Base-by-base conservation (phyloP, 2,329 filamentous ascomycete genomes). In the Diaporthe citri region DNA sequence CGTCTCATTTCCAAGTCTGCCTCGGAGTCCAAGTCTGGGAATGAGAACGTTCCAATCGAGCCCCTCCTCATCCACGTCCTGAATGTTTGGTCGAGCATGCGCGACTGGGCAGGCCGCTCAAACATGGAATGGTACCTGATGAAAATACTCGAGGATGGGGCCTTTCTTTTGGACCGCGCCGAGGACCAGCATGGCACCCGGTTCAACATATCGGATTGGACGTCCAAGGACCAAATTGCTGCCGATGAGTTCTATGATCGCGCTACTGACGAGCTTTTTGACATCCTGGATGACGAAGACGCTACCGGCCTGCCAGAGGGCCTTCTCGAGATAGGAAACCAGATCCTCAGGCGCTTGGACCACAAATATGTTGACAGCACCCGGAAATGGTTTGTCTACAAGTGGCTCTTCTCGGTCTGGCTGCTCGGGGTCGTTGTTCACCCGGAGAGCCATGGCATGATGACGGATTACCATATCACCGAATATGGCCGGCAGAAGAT, bases 101-200 rank as follows among this genome's bases (percentile, higher is more conserved):
- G 94, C 77, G 93, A 96, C 83, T 98, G 96, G 96, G 94, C 95
- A 55, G 95, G 95, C 74, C 95, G 93, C 80, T 91, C 93, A 78
- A 97, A 95, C 77, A 92, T 99, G 88, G 96, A 98, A 85, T 94
- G 95, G 85, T 98, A 96, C 83, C 90, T 99, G 17, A 97, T 98
- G 94, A 94, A 97, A 82, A 95, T 97, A 76, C 90, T 99, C 43
- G 95, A 98, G 84, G 94, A 97, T 79, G 97, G 97, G 78, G 93
- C 95, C 52, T 98, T 98, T 81, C 88, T 98, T 74, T 88, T 98
- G 79, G 95, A 98, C 81, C 93, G 94, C 81, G 92, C 94, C 80
- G 94, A 96, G 83, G 93, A 95, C 81, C 93, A 95, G 79, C 89
- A 93, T 77, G 90, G 92, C 48, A 92, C 92, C 76, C 88, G 93